These are phyloP conservation scores for Dalechampia spathulata DNA, from an alignment of 441 rosid species.

Conservation along the genomic window DNA sequence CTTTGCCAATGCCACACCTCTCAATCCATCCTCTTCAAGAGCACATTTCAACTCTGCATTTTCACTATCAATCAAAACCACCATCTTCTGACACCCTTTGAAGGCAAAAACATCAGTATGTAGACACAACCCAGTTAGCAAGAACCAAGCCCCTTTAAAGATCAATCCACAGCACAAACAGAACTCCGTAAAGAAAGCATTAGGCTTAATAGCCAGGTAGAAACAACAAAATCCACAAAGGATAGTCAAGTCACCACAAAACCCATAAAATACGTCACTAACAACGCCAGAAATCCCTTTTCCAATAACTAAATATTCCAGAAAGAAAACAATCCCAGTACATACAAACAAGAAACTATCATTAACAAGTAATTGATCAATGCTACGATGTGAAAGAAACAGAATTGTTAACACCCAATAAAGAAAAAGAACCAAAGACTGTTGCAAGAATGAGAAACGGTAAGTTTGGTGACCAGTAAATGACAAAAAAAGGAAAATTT, in stretches of 20 bases:
- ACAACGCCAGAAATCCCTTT: slow-evolving; percentile 34
- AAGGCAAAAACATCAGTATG: slow-evolving; percentile 37
- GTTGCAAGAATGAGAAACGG: slow-evolving; percentile 43
- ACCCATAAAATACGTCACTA: slow-evolving; percentile 29
- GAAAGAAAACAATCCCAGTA: slow-evolving; percentile 32
- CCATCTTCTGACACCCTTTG: slow-evolving; percentile 37
- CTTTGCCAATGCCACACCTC: slow-evolving; percentile 48
- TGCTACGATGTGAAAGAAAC: slow-evolving; percentile 25
- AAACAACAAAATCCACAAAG: slow-evolving; percentile 45
- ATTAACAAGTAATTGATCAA: slow-evolving; percentile 20
- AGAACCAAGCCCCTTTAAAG: slow-evolving; percentile 47
- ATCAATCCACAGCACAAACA: slow-evolving; percentile 41
- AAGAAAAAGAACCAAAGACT: slow-evolving; percentile 30
- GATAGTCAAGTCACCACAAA: slow-evolving; percentile 35
- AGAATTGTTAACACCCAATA: slow-evolving; percentile 38
- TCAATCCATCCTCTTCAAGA: slow-evolving; percentile 46
- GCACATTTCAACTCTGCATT: slow-evolving; percentile 39
- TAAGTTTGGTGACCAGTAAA: slow-evolving; percentile 39
- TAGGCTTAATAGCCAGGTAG: slow-evolving; percentile 39
- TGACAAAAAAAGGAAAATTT: slow-evolving; percentile 40
- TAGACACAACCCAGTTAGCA: slow-evolving; percentile 46
- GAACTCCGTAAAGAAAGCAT: slow-evolving; percentile 46
- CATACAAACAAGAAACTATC: slow-evolving; percentile 29
- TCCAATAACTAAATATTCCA: slow-evolving; percentile 35
- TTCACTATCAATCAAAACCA: slow-evolving; percentile 17